Conservation (phyloP, 1,139 yeast species). For the Scheffersomyces parashehatae region DNA sequence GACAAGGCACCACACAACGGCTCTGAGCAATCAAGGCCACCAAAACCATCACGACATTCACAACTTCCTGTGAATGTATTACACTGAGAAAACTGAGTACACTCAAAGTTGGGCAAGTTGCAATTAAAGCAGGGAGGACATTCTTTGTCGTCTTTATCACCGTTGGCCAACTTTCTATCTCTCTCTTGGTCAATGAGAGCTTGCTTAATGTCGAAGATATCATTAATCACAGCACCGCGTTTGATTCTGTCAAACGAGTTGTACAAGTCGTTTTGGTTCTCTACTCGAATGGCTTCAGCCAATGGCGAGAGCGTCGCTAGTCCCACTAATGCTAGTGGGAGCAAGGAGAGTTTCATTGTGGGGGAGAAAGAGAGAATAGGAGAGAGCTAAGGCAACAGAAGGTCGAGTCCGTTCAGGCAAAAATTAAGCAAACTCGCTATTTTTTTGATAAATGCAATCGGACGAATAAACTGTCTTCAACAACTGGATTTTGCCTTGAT, state of each 20-base stretch:
- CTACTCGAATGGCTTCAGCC: not conserved
- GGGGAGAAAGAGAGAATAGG: too few relatives aligned
- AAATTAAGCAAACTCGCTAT: too few relatives aligned
- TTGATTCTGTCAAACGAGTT: slow-evolving; percentile 26
- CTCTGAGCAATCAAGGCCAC: slow-evolving; percentile 87
- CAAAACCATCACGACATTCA: slow-evolving; percentile 90
- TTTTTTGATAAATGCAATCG: too few relatives aligned
- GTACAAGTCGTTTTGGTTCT: not conserved
- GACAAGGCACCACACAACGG: slow-evolving; percentile 86
- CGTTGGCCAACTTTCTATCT: slow-evolving; percentile 5
- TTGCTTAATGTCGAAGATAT: slow-evolving; percentile 25
- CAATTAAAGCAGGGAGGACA: slow-evolving; percentile 95
- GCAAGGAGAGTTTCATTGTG: too few relatives aligned
- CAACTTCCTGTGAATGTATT: slow-evolving; percentile 87
- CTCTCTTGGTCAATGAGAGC: slow-evolving; percentile 5
- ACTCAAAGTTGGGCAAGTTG: slow-evolving; percentile 84
- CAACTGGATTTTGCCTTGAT: too few relatives aligned
- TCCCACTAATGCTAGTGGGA: too few relatives aligned
- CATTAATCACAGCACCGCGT: slow-evolving; percentile 25
- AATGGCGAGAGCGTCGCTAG: too few relatives aligned
- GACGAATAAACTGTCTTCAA: too few relatives aligned
- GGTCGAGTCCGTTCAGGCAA: too few relatives aligned
- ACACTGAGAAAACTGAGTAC: slow-evolving; percentile 87
- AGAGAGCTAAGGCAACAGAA: too few relatives aligned
- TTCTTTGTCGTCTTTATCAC: slow-evolving; percentile 31